Evolutionary conservation across 1,284 basidiomycete genomes (phyloP).

Genomic region (Neotropicomus parvogracilis): DNA sequence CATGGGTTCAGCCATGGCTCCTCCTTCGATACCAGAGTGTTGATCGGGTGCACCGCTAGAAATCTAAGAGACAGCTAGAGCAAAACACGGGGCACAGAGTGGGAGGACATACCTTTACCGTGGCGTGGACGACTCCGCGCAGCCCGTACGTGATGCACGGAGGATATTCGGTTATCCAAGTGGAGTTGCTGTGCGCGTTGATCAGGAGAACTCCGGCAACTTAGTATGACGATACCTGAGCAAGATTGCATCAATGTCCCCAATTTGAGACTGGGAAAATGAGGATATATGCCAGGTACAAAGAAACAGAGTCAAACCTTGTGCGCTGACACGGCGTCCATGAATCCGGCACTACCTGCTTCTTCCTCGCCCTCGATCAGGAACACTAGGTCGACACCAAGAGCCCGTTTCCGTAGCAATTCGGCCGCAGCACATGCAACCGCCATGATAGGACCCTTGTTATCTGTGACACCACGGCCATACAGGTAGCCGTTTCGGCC

Average conservation of each 20-base stretch:
- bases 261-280: conserved; percentile 63
- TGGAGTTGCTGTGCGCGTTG: conserved; percentile 70
- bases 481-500: conserved; percentile 93
- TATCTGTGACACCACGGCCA: conserved; percentile 87
- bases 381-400: conserved; percentile 87
- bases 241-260: conserved; percentile 81
- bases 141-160: conserved; percentile 96
- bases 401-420: conserved; percentile 65
- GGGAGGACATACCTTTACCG: conserved; percentile 52
- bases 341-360: conserved; percentile 84
- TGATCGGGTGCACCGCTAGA: conserved; percentile 68
- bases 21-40: conserved; percentile 93
- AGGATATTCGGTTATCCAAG: conserved; percentile 93
- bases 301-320: conserved; percentile 47
- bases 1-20: conserved; percentile 86
- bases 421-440: conserved; percentile 87
- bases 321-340: conserved; percentile 67
- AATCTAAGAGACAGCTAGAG: conserved; percentile 42
- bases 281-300: neutral
- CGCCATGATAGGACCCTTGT: conserved; percentile 93
- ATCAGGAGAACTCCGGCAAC: neutral
- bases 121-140: conserved; percentile 87
- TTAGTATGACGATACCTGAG: conserved; percentile 52
- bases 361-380: conserved; percentile 97
- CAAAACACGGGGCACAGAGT: neutral